Conservation (phyloP, 495 filamentous ascomycete species). For the Aspergillus cavernicola region DNA sequence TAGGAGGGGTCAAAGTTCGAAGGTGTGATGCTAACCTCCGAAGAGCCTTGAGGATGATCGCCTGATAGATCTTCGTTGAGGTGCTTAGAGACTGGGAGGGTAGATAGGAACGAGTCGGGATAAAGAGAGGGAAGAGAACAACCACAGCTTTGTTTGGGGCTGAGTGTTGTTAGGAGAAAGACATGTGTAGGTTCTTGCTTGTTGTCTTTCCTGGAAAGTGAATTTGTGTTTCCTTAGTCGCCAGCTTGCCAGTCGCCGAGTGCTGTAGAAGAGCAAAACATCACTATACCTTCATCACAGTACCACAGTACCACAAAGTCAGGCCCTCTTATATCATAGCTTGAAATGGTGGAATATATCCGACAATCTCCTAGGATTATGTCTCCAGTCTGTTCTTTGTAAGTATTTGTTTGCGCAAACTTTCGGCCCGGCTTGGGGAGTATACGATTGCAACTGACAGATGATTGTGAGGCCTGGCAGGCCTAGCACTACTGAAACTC, state of each 20-base stretch:
- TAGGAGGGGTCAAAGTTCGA: neutral
- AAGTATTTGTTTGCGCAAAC: neutral
- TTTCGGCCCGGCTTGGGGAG: neutral
- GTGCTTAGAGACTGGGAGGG: neutral
- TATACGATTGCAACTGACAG: neutral
- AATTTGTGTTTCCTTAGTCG: neutral
- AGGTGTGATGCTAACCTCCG: constrained; percentile 1
- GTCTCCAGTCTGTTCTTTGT: neutral
- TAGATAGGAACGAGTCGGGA: neutral
- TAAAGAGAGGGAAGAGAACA: neutral
- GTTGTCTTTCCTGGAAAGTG: neutral
- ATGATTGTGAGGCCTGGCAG: neutral
- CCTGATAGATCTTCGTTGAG: constrained; percentile 4
- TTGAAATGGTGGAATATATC: neutral
- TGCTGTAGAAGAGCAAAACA: too few relatives aligned
- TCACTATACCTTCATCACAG: neutral
- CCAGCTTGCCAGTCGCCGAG: too few relatives aligned
- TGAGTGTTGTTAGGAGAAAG: constrained; percentile 6
- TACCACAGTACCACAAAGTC: constrained; percentile 1
- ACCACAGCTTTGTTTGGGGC: neutral
- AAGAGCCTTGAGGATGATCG: neutral
- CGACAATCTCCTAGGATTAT: neutral
- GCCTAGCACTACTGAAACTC: too few relatives aligned
- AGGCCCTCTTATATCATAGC: neutral
- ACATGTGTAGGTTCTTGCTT: neutral